phyloP scores from a whole-genome alignment of 306 rosid species.

The Malus fusca region DNA sequence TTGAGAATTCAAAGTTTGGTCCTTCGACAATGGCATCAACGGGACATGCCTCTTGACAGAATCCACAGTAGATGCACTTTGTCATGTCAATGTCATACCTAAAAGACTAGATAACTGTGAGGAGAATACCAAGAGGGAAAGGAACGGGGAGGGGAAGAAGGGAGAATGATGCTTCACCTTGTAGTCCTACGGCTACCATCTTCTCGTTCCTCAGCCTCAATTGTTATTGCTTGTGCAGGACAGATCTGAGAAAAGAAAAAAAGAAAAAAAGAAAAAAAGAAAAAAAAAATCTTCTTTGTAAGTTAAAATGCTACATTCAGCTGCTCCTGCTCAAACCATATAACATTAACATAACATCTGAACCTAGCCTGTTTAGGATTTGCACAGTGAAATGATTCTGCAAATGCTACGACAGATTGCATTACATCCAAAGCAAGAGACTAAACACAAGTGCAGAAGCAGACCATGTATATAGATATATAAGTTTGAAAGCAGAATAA shows the following conservation, averaged over 20 bases:
- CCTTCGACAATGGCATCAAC: slow-evolving; percentile 99
- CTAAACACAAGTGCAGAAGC: neutral
- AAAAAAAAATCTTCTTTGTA: neutral
- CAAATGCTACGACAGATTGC: neutral
- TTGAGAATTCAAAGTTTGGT: slow-evolving; percentile 89
- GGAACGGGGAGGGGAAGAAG: neutral
- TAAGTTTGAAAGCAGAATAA: neutral
- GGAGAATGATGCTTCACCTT: slow-evolving; percentile 41
- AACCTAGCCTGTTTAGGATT: neutral
- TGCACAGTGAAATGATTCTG: neutral
- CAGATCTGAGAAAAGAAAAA: slow-evolving; percentile 49
- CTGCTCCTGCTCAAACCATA: neutral
- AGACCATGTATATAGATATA: neutral
- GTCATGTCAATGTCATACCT: slow-evolving; percentile 99
- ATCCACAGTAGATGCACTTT: slow-evolving; percentile 98
- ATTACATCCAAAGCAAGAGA: neutral
- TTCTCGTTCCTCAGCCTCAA: slow-evolving; percentile 98
- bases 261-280: neutral
- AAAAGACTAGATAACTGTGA: slow-evolving; percentile 25
- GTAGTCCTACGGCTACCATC: slow-evolving; percentile 99
- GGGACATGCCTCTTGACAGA: slow-evolving; percentile 99
- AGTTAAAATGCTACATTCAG: neutral
- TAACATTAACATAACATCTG: neutral
- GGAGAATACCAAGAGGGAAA: neutral
- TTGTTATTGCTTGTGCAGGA: slow-evolving; percentile 98